Evolutionary conservation across 768 basidiomycete genomes (phyloP).

Genomic region (Lactifluus volemus): DNA sequence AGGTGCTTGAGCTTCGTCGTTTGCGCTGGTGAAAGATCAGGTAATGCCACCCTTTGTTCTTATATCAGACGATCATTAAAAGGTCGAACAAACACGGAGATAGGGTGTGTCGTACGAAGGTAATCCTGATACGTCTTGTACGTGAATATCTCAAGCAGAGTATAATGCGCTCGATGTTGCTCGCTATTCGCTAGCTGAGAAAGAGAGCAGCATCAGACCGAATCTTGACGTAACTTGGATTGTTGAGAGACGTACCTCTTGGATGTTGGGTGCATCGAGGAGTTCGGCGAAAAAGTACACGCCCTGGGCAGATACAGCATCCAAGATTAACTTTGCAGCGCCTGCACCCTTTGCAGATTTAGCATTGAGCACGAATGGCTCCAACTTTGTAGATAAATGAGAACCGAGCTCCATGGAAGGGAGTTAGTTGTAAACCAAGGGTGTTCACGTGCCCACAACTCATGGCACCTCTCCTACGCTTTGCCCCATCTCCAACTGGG

Average conservation of each 20-base stretch:
- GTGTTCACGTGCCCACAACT: neutral
- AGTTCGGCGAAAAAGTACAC: constrained; percentile 91
- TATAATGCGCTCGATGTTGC: constrained; percentile 50
- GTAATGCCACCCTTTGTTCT: constrained; percentile 63
- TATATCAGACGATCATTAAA: constrained; percentile 8
- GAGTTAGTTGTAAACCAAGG: too few relatives aligned
- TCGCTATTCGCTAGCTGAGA: constrained; percentile 58
- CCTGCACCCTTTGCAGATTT: constrained; percentile 90
- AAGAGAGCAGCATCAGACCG: neutral
- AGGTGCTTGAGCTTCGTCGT: constrained; percentile 87
- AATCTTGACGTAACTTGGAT: neutral
- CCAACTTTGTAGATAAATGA: constrained; percentile 60
- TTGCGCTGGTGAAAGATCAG: constrained; percentile 63
- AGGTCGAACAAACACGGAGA: neutral
- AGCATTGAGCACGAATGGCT: constrained; percentile 87
- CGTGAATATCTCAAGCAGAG: constrained; percentile 78
- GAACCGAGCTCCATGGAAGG: constrained; percentile 51
- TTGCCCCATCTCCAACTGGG: constrained; percentile 97
- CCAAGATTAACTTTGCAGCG: constrained; percentile 79
- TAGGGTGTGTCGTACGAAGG: constrained; percentile 38
- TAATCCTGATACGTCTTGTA: constrained; percentile 86
- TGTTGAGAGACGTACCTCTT: constrained; percentile 49
- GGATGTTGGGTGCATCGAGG: constrained; percentile 71
- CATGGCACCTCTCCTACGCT: constrained; percentile 52
- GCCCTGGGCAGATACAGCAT: constrained; percentile 82